Base-by-base conservation (phyloP, 805 yeast genomes). In the Metschnikowia lunata region DNA sequence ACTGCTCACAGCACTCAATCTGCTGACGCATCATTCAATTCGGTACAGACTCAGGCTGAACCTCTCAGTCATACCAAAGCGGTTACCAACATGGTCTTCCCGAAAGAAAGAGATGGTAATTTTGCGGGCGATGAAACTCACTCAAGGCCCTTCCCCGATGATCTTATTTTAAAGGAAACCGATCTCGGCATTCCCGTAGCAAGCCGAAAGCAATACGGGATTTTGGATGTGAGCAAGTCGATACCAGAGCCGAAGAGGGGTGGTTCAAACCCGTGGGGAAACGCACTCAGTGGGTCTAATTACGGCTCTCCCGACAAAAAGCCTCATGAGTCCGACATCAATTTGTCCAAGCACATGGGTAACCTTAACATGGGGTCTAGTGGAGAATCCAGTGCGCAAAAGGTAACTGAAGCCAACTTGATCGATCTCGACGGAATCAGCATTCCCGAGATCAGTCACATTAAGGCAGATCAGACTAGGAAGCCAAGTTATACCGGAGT, bases 261-360 rank as follows among this genome's bases (percentile, higher is more conserved):
- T 8, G 35, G 39, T 13, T 48, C 47, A 18, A 52, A 52, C 31
- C 56, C 56, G 13, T 52, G 56, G 56, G 47, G 56, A 11, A 40
- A 32, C 12, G 47, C 51, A 1, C 39, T 52, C 11, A 14, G 7
- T 40, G 42, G 35, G 13, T 39, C 46, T 3, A 42, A 32, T 9
- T 29, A 11, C n/a, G n/a, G n/a, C n/a, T 14, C 34, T 32, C 35
- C 36, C 15, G 26, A 32, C 12, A 36, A 26, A 15, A 29, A 26
- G 11, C 27, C 30, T n/a, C 41, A 42, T 10, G 38, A 33, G 7
- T 11, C 14, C 8, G 45, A 37, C 12, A 13, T 34, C 37, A 33
- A 39, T 26, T 45, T 48, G 39, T 39, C 32, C 15, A 39, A 34
- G 34, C 44, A 30, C 8, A 39, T 45, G 37, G 27, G 34, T 26